Conservation (phyloP, 2,329 filamentous ascomycete species). For the Boeremia exigua region DNA sequence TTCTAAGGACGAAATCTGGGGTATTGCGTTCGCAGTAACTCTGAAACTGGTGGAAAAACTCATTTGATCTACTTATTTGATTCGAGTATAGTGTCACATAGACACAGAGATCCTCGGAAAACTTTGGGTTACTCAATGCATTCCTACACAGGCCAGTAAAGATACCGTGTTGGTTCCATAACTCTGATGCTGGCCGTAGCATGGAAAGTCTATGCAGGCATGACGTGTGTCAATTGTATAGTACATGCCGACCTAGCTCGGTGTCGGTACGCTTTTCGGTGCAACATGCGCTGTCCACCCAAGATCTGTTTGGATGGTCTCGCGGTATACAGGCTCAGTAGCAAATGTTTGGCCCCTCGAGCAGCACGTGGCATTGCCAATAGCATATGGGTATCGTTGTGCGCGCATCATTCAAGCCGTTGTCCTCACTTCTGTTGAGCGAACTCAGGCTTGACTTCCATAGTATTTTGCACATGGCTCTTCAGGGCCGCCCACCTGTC, state of each 20-base stretch:
- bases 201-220: background rate
- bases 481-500: slow-evolving; percentile 79
- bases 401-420: background rate
- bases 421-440: slow-evolving; percentile 20
- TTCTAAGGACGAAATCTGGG: too few species aligned
- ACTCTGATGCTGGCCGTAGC: background rate
- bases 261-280: background rate
- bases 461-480: slow-evolving; percentile 81
- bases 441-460: slow-evolving; percentile 88
- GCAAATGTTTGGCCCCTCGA: background rate
- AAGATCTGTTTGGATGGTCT: background rate
- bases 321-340: background rate
- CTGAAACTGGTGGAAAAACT: too few species aligned
- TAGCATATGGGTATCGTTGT: slow-evolving; percentile 4
- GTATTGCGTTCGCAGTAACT: too few species aligned
- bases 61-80: too few species aligned
- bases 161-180: too few species aligned
- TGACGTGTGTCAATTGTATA: background rate
- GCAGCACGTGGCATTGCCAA: background rate
- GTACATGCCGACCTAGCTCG: background rate
- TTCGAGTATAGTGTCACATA: too few species aligned
- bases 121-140: too few species aligned
- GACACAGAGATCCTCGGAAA: too few species aligned
- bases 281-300: background rate
- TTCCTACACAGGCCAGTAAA: too few species aligned